Percentiles rank a stretch among this genome's conserved stretches.
Conservation (phyloP, 306 rosid species). For the Mucuna pruriens region DNA sequence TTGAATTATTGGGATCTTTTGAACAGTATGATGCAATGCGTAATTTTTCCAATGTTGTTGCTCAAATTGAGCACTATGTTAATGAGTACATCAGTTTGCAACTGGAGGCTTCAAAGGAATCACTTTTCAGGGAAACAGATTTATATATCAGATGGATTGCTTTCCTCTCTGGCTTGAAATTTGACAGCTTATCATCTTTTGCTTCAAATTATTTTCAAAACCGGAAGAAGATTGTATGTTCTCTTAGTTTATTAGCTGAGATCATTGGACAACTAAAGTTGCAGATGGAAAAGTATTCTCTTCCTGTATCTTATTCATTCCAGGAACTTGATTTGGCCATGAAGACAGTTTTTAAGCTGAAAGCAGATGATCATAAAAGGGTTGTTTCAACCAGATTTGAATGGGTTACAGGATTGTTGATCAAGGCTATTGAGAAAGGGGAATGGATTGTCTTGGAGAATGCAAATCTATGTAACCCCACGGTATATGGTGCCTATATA, state of each 20-base stretch:
- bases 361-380: conserved; percentile 54
- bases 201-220: conserved; percentile 47
- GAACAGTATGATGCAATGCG: conserved; percentile 86
- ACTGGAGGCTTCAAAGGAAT: conserved; percentile 49
- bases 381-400: conserved; percentile 76
- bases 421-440: conserved; percentile 89
- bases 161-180: conserved; percentile 49
- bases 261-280: conserved; percentile 63
- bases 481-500: conserved; percentile 55
- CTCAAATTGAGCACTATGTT: conserved; percentile 63
- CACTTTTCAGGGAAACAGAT: conserved; percentile 41
- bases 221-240: conserved; percentile 52
- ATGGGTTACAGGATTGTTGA: conserved; percentile 82
- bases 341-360: conserved; percentile 63
- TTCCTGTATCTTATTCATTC: conserved; percentile 47
- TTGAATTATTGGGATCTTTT: conserved; percentile 92
- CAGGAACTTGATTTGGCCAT: conserved; percentile 61
- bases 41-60: conserved; percentile 57
- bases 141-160: conserved; percentile 61
- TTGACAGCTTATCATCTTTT: conserved; percentile 48
- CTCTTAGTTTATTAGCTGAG: conserved; percentile 61
- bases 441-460: conserved; percentile 95
- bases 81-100: conserved; percentile 60
- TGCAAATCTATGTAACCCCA: conserved; percentile 94
- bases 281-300: conserved; percentile 38